Conservation (phyloP, 2,329 filamentous ascomycete genomes). For the Curvularia sp. region DNA sequence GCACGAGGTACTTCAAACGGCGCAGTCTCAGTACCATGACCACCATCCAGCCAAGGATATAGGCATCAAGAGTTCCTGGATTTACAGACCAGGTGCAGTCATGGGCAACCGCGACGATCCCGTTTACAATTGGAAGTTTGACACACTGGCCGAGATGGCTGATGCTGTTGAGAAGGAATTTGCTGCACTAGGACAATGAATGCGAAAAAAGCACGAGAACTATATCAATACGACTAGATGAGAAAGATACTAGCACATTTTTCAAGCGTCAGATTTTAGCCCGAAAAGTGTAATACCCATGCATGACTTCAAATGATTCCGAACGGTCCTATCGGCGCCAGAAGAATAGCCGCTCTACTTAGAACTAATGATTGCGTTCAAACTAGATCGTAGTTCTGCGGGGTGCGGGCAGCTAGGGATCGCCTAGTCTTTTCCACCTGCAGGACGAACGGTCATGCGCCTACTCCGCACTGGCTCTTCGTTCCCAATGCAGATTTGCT, state of each 20-base stretch:
- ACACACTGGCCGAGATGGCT: conserved; percentile 66
- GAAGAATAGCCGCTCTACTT: neutral
- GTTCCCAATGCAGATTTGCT: neutral
- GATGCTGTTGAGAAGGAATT: conserved; percentile 57
- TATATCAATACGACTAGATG: neutral
- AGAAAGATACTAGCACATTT: neutral
- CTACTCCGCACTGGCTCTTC: neutral
- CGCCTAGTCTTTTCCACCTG: neutral
- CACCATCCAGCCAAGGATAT: conserved; percentile 69
- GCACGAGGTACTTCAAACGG: conserved; percentile 69
- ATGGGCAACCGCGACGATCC: conserved; percentile 57
- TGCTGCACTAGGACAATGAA: conserved; percentile 17
- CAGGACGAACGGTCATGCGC: conserved; percentile 1
- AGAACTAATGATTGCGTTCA: neutral
- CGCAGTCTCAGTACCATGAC: conserved; percentile 71
- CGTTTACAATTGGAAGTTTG: conserved; percentile 61
- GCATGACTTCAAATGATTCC: neutral
- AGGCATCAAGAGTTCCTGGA: conserved; percentile 70
- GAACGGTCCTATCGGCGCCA: conserved; percentile 1
- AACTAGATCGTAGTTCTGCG: neutral
- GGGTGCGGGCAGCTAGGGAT: neutral
- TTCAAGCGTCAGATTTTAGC: neutral
- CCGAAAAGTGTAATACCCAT: neutral
- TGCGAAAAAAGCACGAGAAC: neutral
- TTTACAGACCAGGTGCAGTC: conserved; percentile 59